Evolutionary conservation across 805 yeast genomes (phyloP).

Genomic region (Saccharomycopsis sp.): DNA sequence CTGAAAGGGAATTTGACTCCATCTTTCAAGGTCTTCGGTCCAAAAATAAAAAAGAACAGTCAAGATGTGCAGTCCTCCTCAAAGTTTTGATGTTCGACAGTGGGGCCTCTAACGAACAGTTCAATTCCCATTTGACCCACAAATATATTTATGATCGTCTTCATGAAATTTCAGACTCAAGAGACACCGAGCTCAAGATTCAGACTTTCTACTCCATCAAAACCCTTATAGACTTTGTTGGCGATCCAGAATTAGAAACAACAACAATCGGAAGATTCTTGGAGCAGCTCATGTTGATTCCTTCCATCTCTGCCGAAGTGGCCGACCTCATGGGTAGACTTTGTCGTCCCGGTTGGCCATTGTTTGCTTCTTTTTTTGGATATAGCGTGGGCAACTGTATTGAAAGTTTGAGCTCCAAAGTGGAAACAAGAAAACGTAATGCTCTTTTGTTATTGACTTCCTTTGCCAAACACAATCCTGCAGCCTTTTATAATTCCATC

Average conservation of each 20-base stretch:
- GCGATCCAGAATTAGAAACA: conserved; percentile 17
- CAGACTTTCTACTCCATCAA: conserved; percentile 14
- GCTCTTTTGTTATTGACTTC: conserved; percentile 14
- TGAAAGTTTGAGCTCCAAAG: conserved; percentile 15
- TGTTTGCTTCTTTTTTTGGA: conserved; percentile 14
- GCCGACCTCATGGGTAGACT: conserved; percentile 19
- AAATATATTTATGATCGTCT: conserved; percentile 15
- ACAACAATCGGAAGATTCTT: conserved; percentile 14
- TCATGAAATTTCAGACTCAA: conserved; percentile 13
- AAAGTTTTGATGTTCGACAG: conserved; percentile 17
- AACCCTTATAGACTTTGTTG: conserved; percentile 15
- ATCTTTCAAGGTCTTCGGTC: conserved; percentile 17
- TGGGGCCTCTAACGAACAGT: conserved; percentile 1
- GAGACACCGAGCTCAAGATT: conserved; percentile 14
- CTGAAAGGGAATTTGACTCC: conserved; percentile 14
- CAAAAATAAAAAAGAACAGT: conserved; percentile 13
- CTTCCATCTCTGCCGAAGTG: conserved; percentile 13
- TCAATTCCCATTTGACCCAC: conserved; percentile 7
- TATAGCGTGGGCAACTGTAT: conserved; percentile 17
- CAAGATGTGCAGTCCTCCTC: conserved; percentile 15
- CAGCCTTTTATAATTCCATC: conserved; percentile 10
- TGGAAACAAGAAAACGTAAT: conserved; percentile 13
- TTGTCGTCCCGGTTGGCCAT: conserved; percentile 18
- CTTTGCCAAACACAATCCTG: conserved; percentile 17
- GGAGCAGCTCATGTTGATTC: conserved; percentile 15